phyloP scores from a whole-genome alignment of 2,329 filamentous ascomycete genomes.

The Amauroascus niger region DNA sequence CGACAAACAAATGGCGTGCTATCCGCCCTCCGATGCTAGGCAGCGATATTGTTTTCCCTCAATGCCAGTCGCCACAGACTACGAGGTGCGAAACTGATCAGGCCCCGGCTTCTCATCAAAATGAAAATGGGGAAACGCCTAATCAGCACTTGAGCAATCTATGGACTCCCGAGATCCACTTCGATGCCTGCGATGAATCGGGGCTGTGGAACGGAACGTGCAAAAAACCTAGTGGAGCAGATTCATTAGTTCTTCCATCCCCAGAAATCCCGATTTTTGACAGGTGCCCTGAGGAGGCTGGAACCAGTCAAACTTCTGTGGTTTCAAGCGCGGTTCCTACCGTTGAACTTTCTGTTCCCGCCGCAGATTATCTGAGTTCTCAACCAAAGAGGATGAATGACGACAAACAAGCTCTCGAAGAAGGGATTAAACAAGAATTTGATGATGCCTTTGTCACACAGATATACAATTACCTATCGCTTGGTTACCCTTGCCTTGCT shows the following conservation, averaged over 20 bases:
- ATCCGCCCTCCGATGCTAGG: conserved; percentile 80
- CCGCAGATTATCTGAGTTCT: background rate
- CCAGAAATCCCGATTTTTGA: background rate
- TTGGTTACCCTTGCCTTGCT: conserved; percentile 82
- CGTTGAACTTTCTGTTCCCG: background rate
- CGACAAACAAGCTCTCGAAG: conserved; percentile 1
- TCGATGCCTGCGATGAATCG: conserved; percentile 30
- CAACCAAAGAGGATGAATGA: background rate
- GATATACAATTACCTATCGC: conserved; percentile 91
- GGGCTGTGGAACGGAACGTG: conserved; percentile 44
- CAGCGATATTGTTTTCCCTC: conserved; percentile 66
- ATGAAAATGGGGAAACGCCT: conserved; percentile 38
- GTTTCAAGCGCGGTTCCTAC: background rate
- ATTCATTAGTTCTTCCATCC: conserved; percentile 1
- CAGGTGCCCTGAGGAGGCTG: background rate
- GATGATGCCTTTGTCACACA: conserved; percentile 80
- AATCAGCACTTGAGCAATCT: conserved; percentile 32
- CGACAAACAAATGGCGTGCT: conserved; percentile 49
- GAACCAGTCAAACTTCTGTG: background rate
- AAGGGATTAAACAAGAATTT: conserved; percentile 54
- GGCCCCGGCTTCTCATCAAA: conserved; percentile 44
- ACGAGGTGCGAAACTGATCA: conserved; percentile 77
- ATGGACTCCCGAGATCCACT: conserved; percentile 64
- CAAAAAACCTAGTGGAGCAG: conserved; percentile 17
- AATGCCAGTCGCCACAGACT: conserved; percentile 70